Evolutionary conservation across 2,329 filamentous ascomycete species (phyloP).

Genomic region (Biscogniauxia marginata): DNA sequence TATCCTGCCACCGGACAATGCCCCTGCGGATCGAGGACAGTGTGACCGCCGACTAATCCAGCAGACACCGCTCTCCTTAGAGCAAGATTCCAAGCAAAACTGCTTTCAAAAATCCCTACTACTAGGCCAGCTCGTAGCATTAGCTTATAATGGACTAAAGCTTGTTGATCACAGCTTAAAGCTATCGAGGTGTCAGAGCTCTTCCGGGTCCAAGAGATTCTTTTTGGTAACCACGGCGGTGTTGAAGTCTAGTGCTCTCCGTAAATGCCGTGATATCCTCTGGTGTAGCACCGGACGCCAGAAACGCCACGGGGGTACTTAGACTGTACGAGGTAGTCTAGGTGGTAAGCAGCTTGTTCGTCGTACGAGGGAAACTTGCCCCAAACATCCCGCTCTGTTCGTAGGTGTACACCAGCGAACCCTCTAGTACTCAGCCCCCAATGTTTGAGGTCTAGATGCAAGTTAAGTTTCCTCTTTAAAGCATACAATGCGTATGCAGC

Average conservation of each 20-base stretch:
- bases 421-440: background rate
- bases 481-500: constrained; percentile 36
- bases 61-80: constrained; percentile 36
- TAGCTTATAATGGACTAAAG: constrained; percentile 51
- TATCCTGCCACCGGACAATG: constrained; percentile 31
- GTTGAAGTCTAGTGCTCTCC: constrained; percentile 34
- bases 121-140: constrained; percentile 43
- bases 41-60: constrained; percentile 11
- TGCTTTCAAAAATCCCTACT: constrained; percentile 43
- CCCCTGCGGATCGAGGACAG: background rate
- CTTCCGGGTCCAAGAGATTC: constrained; percentile 39
- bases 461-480: constrained; percentile 27
- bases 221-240: constrained; percentile 43
- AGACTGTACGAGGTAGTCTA: constrained; percentile 29
- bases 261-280: constrained; percentile 37
- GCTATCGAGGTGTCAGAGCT: constrained; percentile 33
- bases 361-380: constrained; percentile 32
- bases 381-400: constrained; percentile 34
- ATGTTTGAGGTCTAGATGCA: constrained; percentile 11
- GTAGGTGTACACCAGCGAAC: constrained; percentile 37
- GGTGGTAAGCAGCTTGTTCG: constrained; percentile 32
- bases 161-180: constrained; percentile 50
- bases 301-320: constrained; percentile 38
- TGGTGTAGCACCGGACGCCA: constrained; percentile 40
- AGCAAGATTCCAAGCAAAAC: constrained; percentile 48